Evolutionary conservation across 768 basidiomycete genomes (phyloP), one percentile per base, ranked within the genome.

Genomic region (Suillus subaureus): DNA sequence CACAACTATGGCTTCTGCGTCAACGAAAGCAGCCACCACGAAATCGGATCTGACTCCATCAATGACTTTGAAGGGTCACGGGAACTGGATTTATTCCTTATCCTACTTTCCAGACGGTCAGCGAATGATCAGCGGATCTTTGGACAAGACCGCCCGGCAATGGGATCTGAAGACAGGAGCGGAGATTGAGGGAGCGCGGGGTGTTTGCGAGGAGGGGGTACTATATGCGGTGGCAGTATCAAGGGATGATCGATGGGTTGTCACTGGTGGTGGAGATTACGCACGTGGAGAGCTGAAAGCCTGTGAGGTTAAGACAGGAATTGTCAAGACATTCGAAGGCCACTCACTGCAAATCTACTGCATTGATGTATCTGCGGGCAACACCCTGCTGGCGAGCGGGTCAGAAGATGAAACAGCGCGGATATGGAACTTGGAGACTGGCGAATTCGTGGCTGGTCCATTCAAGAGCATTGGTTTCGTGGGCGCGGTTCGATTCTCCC

Each of bases 51-150:
- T 51, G 15, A 28, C 3, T 1, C 49, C 49, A 5, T 1, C 3
- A 16, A 51, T 6, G 0, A 51, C 26, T 28, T 26, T 51, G 26
- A 28, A 26, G 26, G 49, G 49, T 26, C 49, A 51, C 8, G 15
- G 6, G 8, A 1, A 28, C 0, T 0, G 2, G 0, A 47, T 47
- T 23, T 0, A 0, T 2, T 47, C 45, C 5, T 23, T 47, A 13
- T 47, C 45, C 45, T 47, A 47, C 11, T 47, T 47, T 23, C 49
- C 49, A 16, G 23, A 26, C 3, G 13, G 23, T 6, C 23, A 26
- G 26, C 23, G 26, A 51, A 51, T 51, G 13, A 15, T 51, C 15
- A 51, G 49, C 49, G 13, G 49, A 51, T 26, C 23, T 8, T 6
- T 0, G 0, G 49, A 51, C 0, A 26, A 51, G 23, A 51, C 49